Base-by-base conservation (phyloP, 2,329 filamentous ascomycete genomes). In the Coniochaeta prunicola region DNA sequence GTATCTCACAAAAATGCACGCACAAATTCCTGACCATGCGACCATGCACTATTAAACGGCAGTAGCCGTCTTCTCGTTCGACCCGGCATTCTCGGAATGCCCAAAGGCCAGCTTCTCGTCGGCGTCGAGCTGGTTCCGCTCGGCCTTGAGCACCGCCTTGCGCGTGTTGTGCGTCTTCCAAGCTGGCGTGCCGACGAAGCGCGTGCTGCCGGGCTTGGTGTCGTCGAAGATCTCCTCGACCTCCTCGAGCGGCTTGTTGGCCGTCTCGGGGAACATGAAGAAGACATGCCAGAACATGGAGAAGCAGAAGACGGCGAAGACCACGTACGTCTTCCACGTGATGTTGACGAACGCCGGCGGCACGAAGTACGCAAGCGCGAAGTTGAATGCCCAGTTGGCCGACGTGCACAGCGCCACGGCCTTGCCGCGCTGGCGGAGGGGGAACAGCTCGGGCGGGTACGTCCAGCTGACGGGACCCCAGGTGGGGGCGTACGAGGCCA, bases 401-500 rank as follows among this genome's bases (percentile, higher is more conserved):
- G 70, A 70, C 4, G 70, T 73, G 21, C 64, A 62, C 31, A 73
- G 64, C 13, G 71, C 68, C 57, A 74, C 66, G 54, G 69, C 68
- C 69, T 75, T 74, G 59, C 71, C 62, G 28, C 75, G 60, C 56
- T 72, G 70, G n/a, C 74, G 71, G 34, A 76, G 70, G 19, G 75
- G 75, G 66, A 73, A 81, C 33, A 81, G 69, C 68, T 80, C 79
- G 5, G 77, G 70, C 58, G 72, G 77, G 68, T 76, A 80, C 50
- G 70, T 74, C 77, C 73, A 80, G 56, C 74, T 76, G 54, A 68
- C 70, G 57, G 70, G 72, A 19, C 73, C 78, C 78, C 70, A 77
- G 34, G 72, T 78, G 15, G 71, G 74, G 45, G 78, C 77, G 63
- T 72, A 80, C 1, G 71, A 75, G 0, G 82, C 83, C 19, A 87